phyloP scores from a whole-genome alignment of 345 rosid genomes.

The Alliaria petiolata region DNA sequence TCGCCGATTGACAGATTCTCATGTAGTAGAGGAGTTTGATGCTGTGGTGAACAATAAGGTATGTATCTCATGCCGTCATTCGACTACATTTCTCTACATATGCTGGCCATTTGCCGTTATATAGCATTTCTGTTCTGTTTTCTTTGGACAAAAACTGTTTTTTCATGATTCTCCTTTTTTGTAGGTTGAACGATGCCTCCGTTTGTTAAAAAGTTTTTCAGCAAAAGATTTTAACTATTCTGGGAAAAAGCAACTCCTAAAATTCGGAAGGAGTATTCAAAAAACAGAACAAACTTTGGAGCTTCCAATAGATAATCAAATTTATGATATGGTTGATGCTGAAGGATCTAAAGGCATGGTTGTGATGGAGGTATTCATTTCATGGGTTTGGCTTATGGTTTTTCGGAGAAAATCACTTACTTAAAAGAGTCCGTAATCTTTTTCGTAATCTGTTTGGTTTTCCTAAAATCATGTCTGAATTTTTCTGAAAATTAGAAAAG shows the following conservation, averaged over 20 bases:
- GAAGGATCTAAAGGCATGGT: slow-evolving; percentile 68
- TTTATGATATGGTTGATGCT: slow-evolving; percentile 81
- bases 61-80: slow-evolving; percentile 1
- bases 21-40: slow-evolving; percentile 65
- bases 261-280: slow-evolving; percentile 64
- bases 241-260: slow-evolving; percentile 40
- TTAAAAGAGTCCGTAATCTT: slow-evolving; percentile 1
- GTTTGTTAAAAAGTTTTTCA: slow-evolving; percentile 49
- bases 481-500: neutral
- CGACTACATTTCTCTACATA: neutral
- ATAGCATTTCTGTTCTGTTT: neutral
- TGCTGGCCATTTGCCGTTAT: neutral
- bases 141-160: neutral
- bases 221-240: slow-evolving; percentile 38
- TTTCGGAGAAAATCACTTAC: neutral
- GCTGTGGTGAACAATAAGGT: slow-evolving; percentile 83
- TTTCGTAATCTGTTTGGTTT: slow-evolving; percentile 1
- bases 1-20: slow-evolving; percentile 73
- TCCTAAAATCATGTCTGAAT: neutral
- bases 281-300: slow-evolving; percentile 69
- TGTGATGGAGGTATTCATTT: slow-evolving; percentile 58
- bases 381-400: neutral
- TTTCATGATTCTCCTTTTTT: slow-evolving; percentile 16
- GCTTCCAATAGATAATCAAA: slow-evolving; percentile 79
- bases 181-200: slow-evolving; percentile 67